These are phyloP conservation scores for Pythium brachiatum DNA, from an alignment of 352 stramenopile species.

Conservation along the genomic window DNA sequence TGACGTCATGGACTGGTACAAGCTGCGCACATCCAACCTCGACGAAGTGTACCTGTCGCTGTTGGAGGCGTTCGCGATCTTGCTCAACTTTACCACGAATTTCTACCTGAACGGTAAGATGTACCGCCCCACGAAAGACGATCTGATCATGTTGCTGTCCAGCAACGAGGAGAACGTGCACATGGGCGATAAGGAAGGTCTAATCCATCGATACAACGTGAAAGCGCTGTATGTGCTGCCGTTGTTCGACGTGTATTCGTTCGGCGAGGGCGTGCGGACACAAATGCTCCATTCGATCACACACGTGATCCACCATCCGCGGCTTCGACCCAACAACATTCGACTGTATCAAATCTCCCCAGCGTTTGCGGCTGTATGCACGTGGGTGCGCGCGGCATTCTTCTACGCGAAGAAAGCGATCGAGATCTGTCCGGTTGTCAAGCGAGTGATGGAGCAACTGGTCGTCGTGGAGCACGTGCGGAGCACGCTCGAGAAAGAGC, in stretches of 20 bases:
- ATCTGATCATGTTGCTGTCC: slow-evolving; percentile 66
- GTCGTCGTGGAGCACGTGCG: slow-evolving; percentile 53
- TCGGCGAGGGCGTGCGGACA: slow-evolving; percentile 58
- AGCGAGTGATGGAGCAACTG: slow-evolving; percentile 51
- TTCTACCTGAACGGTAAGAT: slow-evolving; percentile 43
- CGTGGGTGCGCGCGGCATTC: slow-evolving; percentile 71
- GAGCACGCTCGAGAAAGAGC: slow-evolving; percentile 19
- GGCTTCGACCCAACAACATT: slow-evolving; percentile 61
- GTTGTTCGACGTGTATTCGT: slow-evolving; percentile 82
- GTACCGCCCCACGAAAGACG: slow-evolving; percentile 48
- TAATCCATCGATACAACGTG: slow-evolving; percentile 77
- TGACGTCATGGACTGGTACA: slow-evolving; percentile 73
- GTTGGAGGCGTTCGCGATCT: slow-evolving; percentile 58
- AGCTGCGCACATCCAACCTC: slow-evolving; percentile 55
- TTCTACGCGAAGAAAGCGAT: slow-evolving; percentile 64
- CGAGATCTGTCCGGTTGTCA: slow-evolving; percentile 64
- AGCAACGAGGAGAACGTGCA: slow-evolving; percentile 80
- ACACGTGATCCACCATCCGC: slow-evolving; percentile 70
- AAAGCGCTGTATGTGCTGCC: slow-evolving; percentile 78
- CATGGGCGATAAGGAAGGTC: slow-evolving; percentile 70
- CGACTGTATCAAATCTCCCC: slow-evolving; percentile 60
- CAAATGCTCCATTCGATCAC: slow-evolving; percentile 61
- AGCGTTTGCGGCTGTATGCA: slow-evolving; percentile 54
- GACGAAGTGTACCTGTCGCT: slow-evolving; percentile 59
- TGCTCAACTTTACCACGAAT: slow-evolving; percentile 78